These are phyloP conservation scores for Mollisiaceae sp. DNA, from an alignment of 2,329 filamentous ascomycete species.

Conservation along the genomic window DNA sequence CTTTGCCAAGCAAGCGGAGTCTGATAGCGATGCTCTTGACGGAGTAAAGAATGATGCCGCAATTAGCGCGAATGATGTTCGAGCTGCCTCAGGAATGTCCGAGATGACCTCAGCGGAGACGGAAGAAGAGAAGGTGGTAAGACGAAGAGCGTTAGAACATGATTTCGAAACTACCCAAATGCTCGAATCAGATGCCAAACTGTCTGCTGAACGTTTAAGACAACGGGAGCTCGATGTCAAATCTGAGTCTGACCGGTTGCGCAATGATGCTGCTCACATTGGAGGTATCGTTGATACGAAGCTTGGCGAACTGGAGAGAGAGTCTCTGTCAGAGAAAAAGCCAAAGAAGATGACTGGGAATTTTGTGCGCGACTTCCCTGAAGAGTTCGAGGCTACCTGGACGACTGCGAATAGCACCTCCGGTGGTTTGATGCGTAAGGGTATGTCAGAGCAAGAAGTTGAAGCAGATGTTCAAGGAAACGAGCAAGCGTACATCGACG, in stretches of 20 bases:
- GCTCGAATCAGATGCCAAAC: slow-evolving; percentile 16
- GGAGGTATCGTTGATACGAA: slow-evolving; percentile 27
- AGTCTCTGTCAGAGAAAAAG: background rate
- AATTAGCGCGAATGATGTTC: slow-evolving; percentile 36
- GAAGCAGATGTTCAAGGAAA: slow-evolving; percentile 27
- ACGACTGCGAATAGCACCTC: slow-evolving; percentile 29
- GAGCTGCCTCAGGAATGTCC: slow-evolving; percentile 32
- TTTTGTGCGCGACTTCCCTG: slow-evolving; percentile 57
- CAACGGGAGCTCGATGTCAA: slow-evolving; percentile 33
- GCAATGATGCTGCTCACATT: slow-evolving; percentile 31
- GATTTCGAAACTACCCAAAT: slow-evolving; percentile 30
- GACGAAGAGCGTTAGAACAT: slow-evolving; percentile 37
- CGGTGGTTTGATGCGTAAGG: slow-evolving; percentile 30
- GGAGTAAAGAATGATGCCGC: slow-evolving; percentile 29
- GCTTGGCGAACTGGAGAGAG: slow-evolving; percentile 27
- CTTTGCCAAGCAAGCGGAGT: background rate
- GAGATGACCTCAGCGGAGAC: slow-evolving; percentile 25
- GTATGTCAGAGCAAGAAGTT: slow-evolving; percentile 24
- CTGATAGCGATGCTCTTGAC: background rate
- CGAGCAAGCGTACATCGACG: slow-evolving; percentile 9
- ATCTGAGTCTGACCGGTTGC: slow-evolving; percentile 33
- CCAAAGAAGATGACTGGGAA: slow-evolving; percentile 50
- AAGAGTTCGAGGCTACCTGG: slow-evolving; percentile 55
- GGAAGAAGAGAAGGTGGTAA: slow-evolving; percentile 34
- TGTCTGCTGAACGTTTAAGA: slow-evolving; percentile 24